Base-by-base conservation (phyloP, 148 eudicot genomes). In the Heliosperma pusillum region DNA sequence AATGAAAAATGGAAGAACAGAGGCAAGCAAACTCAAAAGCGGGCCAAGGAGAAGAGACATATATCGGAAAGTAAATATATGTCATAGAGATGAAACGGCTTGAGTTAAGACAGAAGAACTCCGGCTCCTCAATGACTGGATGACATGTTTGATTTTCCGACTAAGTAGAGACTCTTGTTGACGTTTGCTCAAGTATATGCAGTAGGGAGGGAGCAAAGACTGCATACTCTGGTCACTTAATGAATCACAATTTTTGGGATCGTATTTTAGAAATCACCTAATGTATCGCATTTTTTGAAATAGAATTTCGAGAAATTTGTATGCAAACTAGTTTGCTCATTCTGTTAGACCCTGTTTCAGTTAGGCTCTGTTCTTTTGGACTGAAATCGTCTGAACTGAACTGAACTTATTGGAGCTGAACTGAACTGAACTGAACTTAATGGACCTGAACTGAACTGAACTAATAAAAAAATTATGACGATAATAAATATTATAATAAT, bases 1-100 rank as follows among this genome's bases (percentile, higher is more conserved):
- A 89, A 87, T 27, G 90, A 86, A 29, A 93, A 93, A 72, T 91
- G 98, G 97, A 88, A 88, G 84, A 83, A 71, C 40, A 86, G 60
- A 82, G 87, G 91, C 47, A 81, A 76, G 63, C 84, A 80, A 22
- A 82, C 91, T 24, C 76, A 53, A 69, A 88, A 79, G 77, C 87
- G 88, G 15, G 85, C 87, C 50, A 88, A 86, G 79, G 85, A 86
- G 66, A 84, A 89, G 75, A 85, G 93, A 75, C 85, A 77, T 61
- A 59, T 76, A 7, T 12, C 74, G 13, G 60, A 76, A 69, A 70
- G 56, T 64, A 76, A 33, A 40, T 55, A 65, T 21, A 10, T 27
- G 33, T 16, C 72, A 2, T 56, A 64, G 17, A 57, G 61, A 52
- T 69, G 2, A 17, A 59, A 19, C 12, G 58, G 24, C 40, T 22